These are phyloP conservation scores for Extremus antarcticus DNA, from an alignment of 495 filamentous ascomycete genomes.

Conservation along the genomic window DNA sequence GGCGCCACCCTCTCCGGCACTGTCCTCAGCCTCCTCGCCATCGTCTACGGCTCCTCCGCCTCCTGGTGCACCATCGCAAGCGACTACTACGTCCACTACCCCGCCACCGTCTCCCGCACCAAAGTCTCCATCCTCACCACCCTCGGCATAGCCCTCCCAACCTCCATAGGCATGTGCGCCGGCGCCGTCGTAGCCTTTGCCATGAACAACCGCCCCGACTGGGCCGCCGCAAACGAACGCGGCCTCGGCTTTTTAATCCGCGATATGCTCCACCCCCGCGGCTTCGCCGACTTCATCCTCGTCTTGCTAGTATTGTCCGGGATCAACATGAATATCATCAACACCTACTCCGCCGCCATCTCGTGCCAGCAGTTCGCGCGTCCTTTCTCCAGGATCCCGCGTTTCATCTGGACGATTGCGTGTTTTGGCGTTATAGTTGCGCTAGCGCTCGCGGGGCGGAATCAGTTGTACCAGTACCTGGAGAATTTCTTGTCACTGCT, in stretches of 20 bases:
- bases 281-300: slow-evolving; percentile 50
- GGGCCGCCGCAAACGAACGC: slow-evolving; percentile 38
- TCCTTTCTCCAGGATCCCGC: slow-evolving; percentile 34
- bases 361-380: slow-evolving; percentile 35
- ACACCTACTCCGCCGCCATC: slow-evolving; percentile 33
- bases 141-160: slow-evolving; percentile 43
- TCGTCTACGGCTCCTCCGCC: slow-evolving; percentile 39
- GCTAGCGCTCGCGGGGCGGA: slow-evolving; percentile 34
- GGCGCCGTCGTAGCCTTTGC: slow-evolving; percentile 29
- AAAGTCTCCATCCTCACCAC: slow-evolving; percentile 44
- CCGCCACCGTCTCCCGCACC: slow-evolving; percentile 37
- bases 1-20: slow-evolving; percentile 36
- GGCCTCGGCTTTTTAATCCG: slow-evolving; percentile 52
- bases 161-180: slow-evolving; percentile 44
- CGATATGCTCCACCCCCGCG: slow-evolving; percentile 42
- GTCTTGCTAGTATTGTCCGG: slow-evolving; percentile 28
- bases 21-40: slow-evolving; percentile 41
- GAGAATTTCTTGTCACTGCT: slow-evolving; percentile 31
- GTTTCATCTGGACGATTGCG: slow-evolving; percentile 35
- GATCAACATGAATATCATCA: slow-evolving; percentile 35
- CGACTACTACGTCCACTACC: slow-evolving; percentile 55
- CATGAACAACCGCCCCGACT: slow-evolving; percentile 28
- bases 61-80: slow-evolving; percentile 46
- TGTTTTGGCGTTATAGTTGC: slow-evolving; percentile 33
- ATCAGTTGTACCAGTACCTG: slow-evolving; percentile 32